Conservation (phyloP, 305 asterid species). For the Ilex paraguariensis region DNA sequence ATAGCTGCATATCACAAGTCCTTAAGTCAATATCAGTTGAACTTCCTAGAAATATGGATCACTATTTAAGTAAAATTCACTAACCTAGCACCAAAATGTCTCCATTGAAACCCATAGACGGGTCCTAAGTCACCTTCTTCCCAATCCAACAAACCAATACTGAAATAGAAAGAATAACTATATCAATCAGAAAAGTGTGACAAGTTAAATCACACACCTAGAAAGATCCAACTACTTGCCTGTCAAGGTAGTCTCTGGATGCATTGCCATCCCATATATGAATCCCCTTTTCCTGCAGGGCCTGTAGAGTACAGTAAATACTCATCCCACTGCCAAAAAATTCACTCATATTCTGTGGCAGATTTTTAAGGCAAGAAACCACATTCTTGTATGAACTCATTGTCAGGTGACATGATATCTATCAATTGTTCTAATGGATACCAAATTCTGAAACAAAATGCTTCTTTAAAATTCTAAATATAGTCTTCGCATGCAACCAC, state of each 20-base stretch:
- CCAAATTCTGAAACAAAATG: too few species aligned
- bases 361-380: too few species aligned
- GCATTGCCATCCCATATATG: constrained; percentile 96
- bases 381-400: too few species aligned
- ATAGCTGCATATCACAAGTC: constrained; percentile 43
- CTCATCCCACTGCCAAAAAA: too few species aligned
- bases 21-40: neutral
- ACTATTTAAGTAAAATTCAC: constrained; percentile 11
- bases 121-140: constrained; percentile 96
- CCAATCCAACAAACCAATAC: constrained; percentile 68
- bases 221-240: constrained; percentile 25
- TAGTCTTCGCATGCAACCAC: too few species aligned
- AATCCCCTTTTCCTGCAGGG: constrained; percentile 76
- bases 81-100: constrained; percentile 93
- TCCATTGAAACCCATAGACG: constrained; percentile 91
- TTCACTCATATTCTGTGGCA: too few species aligned
- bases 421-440: too few species aligned
- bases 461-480: too few species aligned
- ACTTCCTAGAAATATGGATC: constrained; percentile 4
- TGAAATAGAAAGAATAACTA: constrained; percentile 20
- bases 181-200: too few species aligned
- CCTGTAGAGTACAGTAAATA: constrained; percentile 27
- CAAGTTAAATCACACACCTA: constrained; percentile 1
- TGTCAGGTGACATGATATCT: too few species aligned
- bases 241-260: constrained; percentile 80